A percentile compares a stretch with the other conserved stretches of the same genome.
Evolutionary conservation across 1,139 yeast genomes (phyloP).

Genomic region (Pichia sp.): DNA sequence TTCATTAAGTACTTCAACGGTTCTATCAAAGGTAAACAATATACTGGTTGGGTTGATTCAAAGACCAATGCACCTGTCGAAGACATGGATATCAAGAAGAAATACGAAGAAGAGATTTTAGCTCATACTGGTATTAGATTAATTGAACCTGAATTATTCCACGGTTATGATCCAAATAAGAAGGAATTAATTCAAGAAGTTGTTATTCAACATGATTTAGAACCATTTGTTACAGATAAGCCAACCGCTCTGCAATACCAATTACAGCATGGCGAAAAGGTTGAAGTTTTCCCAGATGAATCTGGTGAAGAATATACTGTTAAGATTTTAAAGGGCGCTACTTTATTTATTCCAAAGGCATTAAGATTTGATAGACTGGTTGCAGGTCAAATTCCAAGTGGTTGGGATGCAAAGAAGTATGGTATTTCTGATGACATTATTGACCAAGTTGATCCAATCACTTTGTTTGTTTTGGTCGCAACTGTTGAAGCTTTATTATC

Average conservation of each 20-base stretch:
- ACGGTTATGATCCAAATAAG: conserved; percentile 90
- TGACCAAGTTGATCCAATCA: conserved; percentile 92
- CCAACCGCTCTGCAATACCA: conserved; percentile 94
- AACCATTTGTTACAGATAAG: conserved; percentile 90
- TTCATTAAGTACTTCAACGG: conserved; percentile 85
- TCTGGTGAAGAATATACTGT: conserved; percentile 92
- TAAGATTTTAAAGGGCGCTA: conserved; percentile 86
- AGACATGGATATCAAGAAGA: conserved; percentile 85
- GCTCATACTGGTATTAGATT: conserved; percentile 95
- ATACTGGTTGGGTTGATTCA: conserved; percentile 96
- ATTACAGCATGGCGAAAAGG: conserved; percentile 88
- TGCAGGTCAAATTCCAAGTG: conserved; percentile 98
- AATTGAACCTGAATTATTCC: conserved; percentile 89
- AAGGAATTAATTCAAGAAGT: conserved; percentile 92
- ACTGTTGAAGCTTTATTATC: conserved; percentile 91
- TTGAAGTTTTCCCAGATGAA: conserved; percentile 73
- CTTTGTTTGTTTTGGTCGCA: conserved; percentile 85
- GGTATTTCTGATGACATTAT: conserved; percentile 94
- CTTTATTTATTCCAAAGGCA: conserved; percentile 89
- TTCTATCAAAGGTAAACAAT: conserved; percentile 78
- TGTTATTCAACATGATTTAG: conserved; percentile 91
- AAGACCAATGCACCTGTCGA: conserved; percentile 91
- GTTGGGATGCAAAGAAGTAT: conserved; percentile 93
- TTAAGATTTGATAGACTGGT: conserved; percentile 90
- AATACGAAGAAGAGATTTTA: conserved; percentile 81